Conservation (phyloP, 164 flowering plant genomes). For the Malania oleifera region DNA sequence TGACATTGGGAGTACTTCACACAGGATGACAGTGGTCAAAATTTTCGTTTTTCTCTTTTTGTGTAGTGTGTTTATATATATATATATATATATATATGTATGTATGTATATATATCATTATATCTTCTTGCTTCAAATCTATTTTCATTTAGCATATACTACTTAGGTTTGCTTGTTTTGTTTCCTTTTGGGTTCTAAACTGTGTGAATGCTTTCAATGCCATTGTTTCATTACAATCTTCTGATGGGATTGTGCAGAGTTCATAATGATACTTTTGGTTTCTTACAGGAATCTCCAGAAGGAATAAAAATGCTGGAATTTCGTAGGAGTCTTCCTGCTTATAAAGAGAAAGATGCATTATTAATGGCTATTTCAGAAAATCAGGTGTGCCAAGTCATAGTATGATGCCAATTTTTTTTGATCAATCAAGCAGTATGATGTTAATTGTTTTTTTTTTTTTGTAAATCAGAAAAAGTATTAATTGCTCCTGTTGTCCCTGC, state of each 20-base stretch:
- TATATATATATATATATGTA: too few relatives aligned
- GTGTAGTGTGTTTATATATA: too few relatives aligned
- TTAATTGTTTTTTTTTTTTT: not conserved
- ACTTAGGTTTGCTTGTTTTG: not conserved
- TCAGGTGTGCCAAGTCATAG: conserved; percentile 45
- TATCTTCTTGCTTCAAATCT: not conserved
- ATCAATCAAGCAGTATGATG: too few relatives aligned
- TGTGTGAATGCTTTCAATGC: not conserved
- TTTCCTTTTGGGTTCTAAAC: not conserved
- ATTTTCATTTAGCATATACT: not conserved
- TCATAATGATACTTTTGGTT: conserved; percentile 4
- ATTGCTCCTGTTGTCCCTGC: too few relatives aligned
- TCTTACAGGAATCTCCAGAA: conserved; percentile 65
- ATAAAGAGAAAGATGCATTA: conserved; percentile 73
- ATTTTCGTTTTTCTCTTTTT: too few relatives aligned
- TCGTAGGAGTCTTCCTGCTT: conserved; percentile 77
- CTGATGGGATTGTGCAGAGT: not conserved
- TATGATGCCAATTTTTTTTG: not conserved
- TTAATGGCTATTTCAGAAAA: conserved; percentile 57
- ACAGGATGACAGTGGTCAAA: too few relatives aligned
- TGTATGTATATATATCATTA: too few relatives aligned
- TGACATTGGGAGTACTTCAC: too few relatives aligned
- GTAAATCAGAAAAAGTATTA: too few relatives aligned
- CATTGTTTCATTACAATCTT: too few relatives aligned
- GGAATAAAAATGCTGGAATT: conserved; percentile 68